Percentiles rank a stretch among this genome's conserved stretches.
Evolutionary conservation across 2,329 filamentous ascomycete genomes (phyloP).

Genomic region (Tolypocladium nubicola): DNA sequence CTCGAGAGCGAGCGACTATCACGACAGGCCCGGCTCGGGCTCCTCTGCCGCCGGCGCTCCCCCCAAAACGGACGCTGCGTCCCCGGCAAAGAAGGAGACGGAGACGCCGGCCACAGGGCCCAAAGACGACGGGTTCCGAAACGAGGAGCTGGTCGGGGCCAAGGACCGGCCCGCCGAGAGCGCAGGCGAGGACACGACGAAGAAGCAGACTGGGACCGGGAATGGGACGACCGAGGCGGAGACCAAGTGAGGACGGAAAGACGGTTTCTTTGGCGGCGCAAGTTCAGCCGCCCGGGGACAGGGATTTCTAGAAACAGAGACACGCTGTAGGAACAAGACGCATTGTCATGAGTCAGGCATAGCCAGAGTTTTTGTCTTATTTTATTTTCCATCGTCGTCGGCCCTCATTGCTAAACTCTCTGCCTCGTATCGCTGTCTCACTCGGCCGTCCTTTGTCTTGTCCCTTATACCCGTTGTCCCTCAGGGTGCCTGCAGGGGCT

Average conservation of each 20-base stretch:
- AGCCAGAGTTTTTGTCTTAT: not conserved
- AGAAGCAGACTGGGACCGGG: not conserved
- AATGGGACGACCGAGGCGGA: not conserved
- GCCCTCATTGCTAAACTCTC: not conserved
- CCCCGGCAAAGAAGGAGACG: not conserved
- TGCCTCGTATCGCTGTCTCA: not conserved
- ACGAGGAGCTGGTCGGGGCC: not conserved
- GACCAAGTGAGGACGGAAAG: not conserved
- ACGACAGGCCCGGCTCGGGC: conserved; percentile 7
- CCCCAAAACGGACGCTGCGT: not conserved
- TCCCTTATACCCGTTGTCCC: not conserved
- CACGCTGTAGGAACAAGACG: not conserved
- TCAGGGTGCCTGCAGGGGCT: no score
- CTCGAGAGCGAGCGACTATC: conserved; percentile 23
- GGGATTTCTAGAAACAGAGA: not conserved
- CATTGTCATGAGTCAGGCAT: not conserved
- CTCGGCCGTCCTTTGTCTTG: not conserved
- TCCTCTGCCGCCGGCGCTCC: not conserved
- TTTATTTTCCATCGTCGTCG: not conserved
- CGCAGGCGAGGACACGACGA: not conserved
- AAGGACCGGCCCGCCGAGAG: not conserved
- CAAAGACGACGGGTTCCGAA: not conserved
- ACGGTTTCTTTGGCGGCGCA: not conserved
- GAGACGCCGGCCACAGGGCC: not conserved
- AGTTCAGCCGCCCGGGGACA: not conserved